phyloP scores from a whole-genome alignment of 2,329 filamentous ascomycete species.

The Sporothrix dimorphospora region DNA sequence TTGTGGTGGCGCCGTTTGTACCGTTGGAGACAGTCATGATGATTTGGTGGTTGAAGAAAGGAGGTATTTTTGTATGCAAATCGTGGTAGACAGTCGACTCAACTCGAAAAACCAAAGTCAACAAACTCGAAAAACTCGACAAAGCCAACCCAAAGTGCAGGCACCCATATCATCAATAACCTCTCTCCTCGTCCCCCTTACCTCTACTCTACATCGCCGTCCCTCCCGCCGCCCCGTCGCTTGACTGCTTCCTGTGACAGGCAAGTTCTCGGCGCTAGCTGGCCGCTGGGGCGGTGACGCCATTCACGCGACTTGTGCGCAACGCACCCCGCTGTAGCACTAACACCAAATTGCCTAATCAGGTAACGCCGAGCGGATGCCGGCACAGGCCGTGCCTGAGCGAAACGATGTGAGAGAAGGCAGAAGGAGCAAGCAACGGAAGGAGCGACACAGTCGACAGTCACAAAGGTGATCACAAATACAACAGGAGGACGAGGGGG shows the following conservation, averaged over 20 bases:
- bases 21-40: slow-evolving; percentile 9
- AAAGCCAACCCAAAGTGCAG: background rate
- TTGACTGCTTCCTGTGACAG: slow-evolving; percentile 19
- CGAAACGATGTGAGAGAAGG: background rate
- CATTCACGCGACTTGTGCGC: slow-evolving; percentile 24
- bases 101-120: no score
- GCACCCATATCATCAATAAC: background rate
- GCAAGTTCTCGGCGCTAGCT: background rate
- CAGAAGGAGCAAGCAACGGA: background rate
- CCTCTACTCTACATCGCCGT: background rate
- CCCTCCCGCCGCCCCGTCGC: no score
- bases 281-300: slow-evolving; percentile 18
- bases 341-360: slow-evolving; percentile 30
- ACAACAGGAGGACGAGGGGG: no score
- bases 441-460: background rate
- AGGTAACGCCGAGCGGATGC: slow-evolving; percentile 19
- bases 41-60: no score
- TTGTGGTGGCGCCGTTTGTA: no score
- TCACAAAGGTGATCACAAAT: background rate
- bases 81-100: no score
- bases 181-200: background rate
- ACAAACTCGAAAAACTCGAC: background rate
- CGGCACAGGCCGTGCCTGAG: slow-evolving; percentile 1
- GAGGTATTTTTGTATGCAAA: no score
- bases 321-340: slow-evolving; percentile 14